These are phyloP conservation scores for Debaryomyces subglobosus DNA, from an alignment of 1,139 yeast genomes.

Conservation along the genomic window DNA sequence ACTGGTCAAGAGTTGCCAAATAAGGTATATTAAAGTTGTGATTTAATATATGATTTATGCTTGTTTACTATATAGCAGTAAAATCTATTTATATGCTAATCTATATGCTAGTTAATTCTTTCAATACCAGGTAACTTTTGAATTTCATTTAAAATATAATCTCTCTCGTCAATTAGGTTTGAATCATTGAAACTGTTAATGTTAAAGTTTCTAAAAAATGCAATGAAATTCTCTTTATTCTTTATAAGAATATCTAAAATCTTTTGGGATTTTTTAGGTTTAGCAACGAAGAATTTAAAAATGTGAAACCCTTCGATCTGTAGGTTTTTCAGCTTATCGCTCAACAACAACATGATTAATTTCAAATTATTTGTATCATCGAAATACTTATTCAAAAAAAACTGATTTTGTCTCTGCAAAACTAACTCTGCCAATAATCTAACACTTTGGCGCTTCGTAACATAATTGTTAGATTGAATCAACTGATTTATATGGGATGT, in stretches of 20 bases:
- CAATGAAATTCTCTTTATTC: slow-evolving; percentile 75
- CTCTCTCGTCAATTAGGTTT: slow-evolving; percentile 75
- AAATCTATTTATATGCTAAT: slow-evolving; percentile 7
- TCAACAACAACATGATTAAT: slow-evolving; percentile 79
- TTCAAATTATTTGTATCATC: slow-evolving; percentile 82
- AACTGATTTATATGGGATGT: slow-evolving; percentile 64
- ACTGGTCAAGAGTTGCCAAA: slow-evolving; percentile 57
- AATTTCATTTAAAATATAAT: slow-evolving; percentile 76
- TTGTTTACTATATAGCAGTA: background rate
- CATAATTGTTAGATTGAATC: slow-evolving; percentile 79
- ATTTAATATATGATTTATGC: slow-evolving; percentile 2
- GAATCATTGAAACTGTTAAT: slow-evolving; percentile 66
- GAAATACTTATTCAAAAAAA: slow-evolving; percentile 74
- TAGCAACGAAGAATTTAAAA: slow-evolving; percentile 91
- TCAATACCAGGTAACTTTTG: slow-evolving; percentile 60
- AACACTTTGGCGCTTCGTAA: slow-evolving; percentile 88
- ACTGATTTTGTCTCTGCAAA: slow-evolving; percentile 71
- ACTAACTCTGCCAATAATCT: slow-evolving; percentile 77
- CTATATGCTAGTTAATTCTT: slow-evolving; percentile 17
- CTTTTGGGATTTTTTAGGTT: slow-evolving; percentile 84
- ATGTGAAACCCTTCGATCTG: slow-evolving; percentile 92
- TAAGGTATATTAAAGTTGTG: slow-evolving; percentile 1
- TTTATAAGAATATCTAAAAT: slow-evolving; percentile 80
- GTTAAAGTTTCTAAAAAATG: slow-evolving; percentile 70
- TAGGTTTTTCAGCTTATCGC: slow-evolving; percentile 86